These are phyloP conservation scores for Aspergillus clavatus DNA, from an alignment of 2,329 filamentous ascomycete genomes.

Conservation along the genomic window DNA sequence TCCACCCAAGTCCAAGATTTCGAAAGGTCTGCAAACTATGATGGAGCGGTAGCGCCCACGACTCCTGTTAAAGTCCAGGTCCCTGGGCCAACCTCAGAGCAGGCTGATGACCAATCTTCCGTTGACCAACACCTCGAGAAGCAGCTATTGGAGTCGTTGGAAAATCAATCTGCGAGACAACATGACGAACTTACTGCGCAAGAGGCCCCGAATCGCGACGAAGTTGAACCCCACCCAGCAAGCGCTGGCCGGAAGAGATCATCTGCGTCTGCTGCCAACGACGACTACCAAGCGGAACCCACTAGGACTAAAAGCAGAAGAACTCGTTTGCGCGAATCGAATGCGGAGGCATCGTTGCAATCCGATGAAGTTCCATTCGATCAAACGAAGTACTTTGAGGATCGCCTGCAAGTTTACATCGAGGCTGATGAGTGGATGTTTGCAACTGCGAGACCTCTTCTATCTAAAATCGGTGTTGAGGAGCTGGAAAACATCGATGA, in stretches of 20 bases:
- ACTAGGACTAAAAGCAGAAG: slow-evolving; percentile 57
- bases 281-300: slow-evolving; percentile 51
- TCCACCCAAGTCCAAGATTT: slow-evolving; percentile 12
- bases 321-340: slow-evolving; percentile 55
- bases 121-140: slow-evolving; percentile 35
- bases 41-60: slow-evolving; percentile 9
- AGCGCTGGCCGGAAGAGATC: slow-evolving; percentile 54
- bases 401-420: slow-evolving; percentile 49
- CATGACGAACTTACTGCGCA: slow-evolving; percentile 18
- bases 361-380: slow-evolving; percentile 49
- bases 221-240: slow-evolving; percentile 33
- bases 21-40: slow-evolving; percentile 13
- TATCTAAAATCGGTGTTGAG: slow-evolving; percentile 49
- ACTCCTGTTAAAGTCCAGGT: slow-evolving; percentile 11
- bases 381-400: slow-evolving; percentile 50
- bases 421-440: slow-evolving; percentile 57
- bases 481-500: slow-evolving; percentile 41
- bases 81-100: slow-evolving; percentile 12
- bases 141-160: slow-evolving; percentile 35
- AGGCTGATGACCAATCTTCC: slow-evolving; percentile 29
- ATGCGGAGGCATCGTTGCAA: slow-evolving; percentile 44
- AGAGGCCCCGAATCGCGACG: slow-evolving; percentile 23
- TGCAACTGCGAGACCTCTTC: slow-evolving; percentile 48
- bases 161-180: slow-evolving; percentile 24
- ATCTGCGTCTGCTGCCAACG: slow-evolving; percentile 54